phyloP scores from a whole-genome alignment of 176 grass and related monocot genomes.

The Zoysia pacifica region DNA sequence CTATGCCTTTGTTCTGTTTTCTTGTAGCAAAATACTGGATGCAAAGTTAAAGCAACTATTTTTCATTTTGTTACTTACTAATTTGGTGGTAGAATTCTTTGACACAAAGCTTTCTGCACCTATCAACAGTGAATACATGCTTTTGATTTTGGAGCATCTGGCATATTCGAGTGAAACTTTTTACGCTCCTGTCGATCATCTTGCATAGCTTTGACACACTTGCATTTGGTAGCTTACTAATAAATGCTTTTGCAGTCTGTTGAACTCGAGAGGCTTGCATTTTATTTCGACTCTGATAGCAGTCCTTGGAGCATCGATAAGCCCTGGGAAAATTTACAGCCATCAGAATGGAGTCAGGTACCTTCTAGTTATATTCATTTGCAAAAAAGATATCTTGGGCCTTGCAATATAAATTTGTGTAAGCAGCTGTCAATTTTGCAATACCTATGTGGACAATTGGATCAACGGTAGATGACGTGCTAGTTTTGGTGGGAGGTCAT shows the following conservation, averaged over 20 bases:
- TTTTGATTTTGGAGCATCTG: conserved; percentile 12
- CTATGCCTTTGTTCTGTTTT: not conserved
- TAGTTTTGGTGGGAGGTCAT: conserved; percentile 7
- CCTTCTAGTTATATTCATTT: conserved; percentile 19
- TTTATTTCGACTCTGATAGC: conserved; percentile 98
- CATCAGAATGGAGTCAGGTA: conserved; percentile 97
- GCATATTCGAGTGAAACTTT: conserved; percentile 1
- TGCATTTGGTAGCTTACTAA: conserved; percentile 38
- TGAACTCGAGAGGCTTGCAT: conserved; percentile 83
- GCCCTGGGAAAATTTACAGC: conserved; percentile 86
- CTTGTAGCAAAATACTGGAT: conserved; percentile 14
- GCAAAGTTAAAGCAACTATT: conserved; percentile 15
- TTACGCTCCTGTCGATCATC: not conserved
- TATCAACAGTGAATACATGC: conserved; percentile 24
- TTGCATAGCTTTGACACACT: conserved; percentile 14
- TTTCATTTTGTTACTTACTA: conserved; percentile 19
- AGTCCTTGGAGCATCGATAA: conserved; percentile 76
- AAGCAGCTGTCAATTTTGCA: not conserved
- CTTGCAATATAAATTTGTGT: conserved; percentile 1
- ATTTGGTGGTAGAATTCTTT: conserved; percentile 24
- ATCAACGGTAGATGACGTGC: conserved; percentile 6
- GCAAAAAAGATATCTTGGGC: conserved; percentile 10
- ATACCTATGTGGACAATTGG: conserved; percentile 19
- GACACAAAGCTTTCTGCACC: conserved; percentile 18
- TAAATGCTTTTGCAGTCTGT: conserved; percentile 73